phyloP scores from a whole-genome alignment of 805 yeast species.

The Kodamaea fukazawae region DNA sequence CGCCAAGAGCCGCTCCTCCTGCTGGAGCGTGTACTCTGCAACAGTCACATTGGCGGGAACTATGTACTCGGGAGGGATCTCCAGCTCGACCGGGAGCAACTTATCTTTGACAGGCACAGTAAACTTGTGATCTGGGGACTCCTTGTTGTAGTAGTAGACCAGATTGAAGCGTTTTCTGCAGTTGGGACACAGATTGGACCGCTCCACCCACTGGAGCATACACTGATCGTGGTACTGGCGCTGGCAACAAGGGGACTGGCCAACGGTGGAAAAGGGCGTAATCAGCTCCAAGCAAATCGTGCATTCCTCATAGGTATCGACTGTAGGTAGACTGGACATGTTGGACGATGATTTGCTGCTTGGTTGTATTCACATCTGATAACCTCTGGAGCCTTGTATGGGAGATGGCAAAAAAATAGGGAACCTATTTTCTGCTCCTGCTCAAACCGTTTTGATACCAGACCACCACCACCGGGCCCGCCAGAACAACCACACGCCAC shows the following conservation, averaged over 20 bases:
- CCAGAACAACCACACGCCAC: constrained; percentile 9
- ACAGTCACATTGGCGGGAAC: constrained; percentile 6
- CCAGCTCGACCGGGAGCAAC: constrained; percentile 19
- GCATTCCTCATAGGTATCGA: constrained; percentile 36
- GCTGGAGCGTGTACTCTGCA: neutral
- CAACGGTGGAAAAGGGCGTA: constrained; percentile 6
- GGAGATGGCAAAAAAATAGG: no score
- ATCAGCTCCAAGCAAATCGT: constrained; percentile 55
- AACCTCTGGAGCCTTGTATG: no score
- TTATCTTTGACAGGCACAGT: constrained; percentile 28
- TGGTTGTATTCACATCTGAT: no score
- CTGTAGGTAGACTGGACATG: no score
- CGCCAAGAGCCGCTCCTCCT: neutral
- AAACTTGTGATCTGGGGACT: constrained; percentile 10
- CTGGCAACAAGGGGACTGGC: constrained; percentile 13
- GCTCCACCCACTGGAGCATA: constrained; percentile 53
- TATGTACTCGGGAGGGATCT: constrained; percentile 7
- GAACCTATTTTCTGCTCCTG: constrained; percentile 6
- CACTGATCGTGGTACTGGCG: constrained; percentile 53
- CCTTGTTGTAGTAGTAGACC: constrained; percentile 29
- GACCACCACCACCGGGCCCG: constrained; percentile 5
- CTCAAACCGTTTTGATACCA: constrained; percentile 1
- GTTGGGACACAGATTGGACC: constrained; percentile 60
- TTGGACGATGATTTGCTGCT: no score
- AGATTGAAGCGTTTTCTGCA: constrained; percentile 49